phyloP scores from a whole-genome alignment of 2,329 filamentous ascomycete species.

The Aspergillus pseudotamarii region DNA sequence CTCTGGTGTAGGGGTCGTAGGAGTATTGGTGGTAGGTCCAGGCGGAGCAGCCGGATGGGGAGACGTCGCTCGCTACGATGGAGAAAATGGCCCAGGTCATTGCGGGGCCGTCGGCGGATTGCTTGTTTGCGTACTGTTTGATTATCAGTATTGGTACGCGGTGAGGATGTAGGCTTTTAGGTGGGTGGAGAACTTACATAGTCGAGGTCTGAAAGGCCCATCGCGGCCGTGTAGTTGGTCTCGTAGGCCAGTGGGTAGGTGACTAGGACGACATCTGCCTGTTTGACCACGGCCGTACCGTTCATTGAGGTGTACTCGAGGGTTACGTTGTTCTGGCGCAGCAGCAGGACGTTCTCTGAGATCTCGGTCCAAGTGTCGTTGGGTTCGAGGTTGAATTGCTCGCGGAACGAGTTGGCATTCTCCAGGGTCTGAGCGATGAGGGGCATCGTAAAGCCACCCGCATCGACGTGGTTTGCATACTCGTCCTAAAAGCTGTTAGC shows the following conservation, averaged over 20 bases:
- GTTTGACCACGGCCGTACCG: constrained; percentile 67
- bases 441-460: constrained; percentile 70
- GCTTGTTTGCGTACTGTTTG: constrained; percentile 66
- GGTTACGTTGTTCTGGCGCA: constrained; percentile 62
- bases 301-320: constrained; percentile 69
- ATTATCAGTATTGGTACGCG: neutral
- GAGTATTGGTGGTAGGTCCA: constrained; percentile 69
- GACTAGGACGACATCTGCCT: constrained; percentile 70
- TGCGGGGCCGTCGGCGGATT: constrained; percentile 68
- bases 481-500: constrained; percentile 52
- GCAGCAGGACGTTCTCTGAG: constrained; percentile 58
- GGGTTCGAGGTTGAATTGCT: constrained; percentile 55
- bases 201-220: constrained; percentile 62
- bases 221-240: constrained; percentile 49
- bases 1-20: constrained; percentile 64
- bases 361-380: constrained; percentile 64
- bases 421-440: constrained; percentile 59
- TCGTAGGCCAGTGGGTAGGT: constrained; percentile 66
- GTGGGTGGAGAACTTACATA: no score
- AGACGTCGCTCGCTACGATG: constrained; percentile 66
- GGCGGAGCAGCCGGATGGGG: constrained; percentile 67
- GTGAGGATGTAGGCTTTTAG: neutral
- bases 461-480: constrained; percentile 68
- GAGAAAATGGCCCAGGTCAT: constrained; percentile 75
- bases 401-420: constrained; percentile 60